A percentile compares a stretch with the other conserved stretches of the same genome.
phyloP scores from a whole-genome alignment of 2,329 filamentous ascomycete genomes.

The Madurella fahalii region DNA sequence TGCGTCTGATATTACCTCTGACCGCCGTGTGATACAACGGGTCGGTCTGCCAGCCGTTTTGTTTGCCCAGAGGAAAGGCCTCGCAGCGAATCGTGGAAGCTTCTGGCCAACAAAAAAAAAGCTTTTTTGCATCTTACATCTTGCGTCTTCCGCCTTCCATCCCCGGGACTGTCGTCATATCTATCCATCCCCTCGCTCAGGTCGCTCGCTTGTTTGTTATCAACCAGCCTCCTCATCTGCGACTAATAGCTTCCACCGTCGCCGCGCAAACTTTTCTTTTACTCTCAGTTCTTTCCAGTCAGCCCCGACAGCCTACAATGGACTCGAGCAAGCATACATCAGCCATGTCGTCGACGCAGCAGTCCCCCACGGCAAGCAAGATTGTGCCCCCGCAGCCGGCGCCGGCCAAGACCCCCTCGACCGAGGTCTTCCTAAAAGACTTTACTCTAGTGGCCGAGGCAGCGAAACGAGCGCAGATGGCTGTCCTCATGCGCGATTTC shows the following conservation, averaged over 20 bases:
- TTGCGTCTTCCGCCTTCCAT: background rate
- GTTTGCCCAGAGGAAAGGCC: background rate
- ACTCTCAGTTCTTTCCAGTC: background rate
- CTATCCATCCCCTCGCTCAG: background rate
- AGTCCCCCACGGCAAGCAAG: constrained; percentile 27
- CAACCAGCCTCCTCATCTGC: background rate
- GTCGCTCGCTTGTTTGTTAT: background rate
- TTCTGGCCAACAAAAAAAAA: background rate
- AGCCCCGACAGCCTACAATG: constrained; percentile 24
- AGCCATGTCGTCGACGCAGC: constrained; percentile 28
- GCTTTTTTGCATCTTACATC: constrained; percentile 1
- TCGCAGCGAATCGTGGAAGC: background rate
- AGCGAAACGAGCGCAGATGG: constrained; percentile 88
- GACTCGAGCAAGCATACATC: constrained; percentile 28
- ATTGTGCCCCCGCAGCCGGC: constrained; percentile 28
- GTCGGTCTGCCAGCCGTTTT: background rate
- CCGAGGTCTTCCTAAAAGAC: constrained; percentile 66
- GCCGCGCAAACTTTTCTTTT: background rate
- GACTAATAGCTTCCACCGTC: background rate
- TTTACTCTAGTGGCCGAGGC: constrained; percentile 87
- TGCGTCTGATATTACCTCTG: constrained; percentile 14
- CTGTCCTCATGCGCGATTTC: constrained; percentile 81
- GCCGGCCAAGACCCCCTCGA: constrained; percentile 37
- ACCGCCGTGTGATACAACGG: constrained; percentile 17
- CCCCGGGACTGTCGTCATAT: constrained; percentile 2